phyloP scores from a whole-genome alignment of 768 basidiomycete species.

The Auriscalpium vulgare region DNA sequence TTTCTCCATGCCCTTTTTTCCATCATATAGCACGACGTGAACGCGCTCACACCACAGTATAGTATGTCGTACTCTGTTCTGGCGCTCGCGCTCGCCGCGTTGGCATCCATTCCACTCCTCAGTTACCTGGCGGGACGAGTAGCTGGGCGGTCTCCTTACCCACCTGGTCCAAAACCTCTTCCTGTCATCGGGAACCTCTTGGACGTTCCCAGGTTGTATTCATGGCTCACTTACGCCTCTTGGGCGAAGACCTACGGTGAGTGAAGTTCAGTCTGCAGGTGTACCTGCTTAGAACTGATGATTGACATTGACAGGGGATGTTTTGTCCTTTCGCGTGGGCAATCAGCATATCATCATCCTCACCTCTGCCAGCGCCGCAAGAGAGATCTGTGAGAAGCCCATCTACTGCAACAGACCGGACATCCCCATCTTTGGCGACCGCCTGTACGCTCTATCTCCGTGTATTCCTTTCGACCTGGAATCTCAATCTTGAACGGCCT shows the following conservation, averaged over 20 bases:
- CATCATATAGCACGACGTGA: too few relatives aligned
- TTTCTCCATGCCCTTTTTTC: too few relatives aligned
- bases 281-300: neutral
- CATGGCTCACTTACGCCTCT: neutral
- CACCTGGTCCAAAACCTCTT: constrained; percentile 3
- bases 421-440: neutral
- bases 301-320: neutral
- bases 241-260: constrained; percentile 2
- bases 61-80: too few relatives aligned
- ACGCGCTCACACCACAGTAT: too few relatives aligned
- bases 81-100: too few relatives aligned
- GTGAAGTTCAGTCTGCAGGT: neutral
- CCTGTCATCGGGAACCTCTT: constrained; percentile 5
- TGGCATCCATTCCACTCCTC: too few relatives aligned
- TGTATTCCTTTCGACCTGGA: neutral
- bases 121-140: too few relatives aligned
- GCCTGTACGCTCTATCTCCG: neutral
- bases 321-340: constrained; percentile 1
- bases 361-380: neutral
- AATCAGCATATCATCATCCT: constrained; percentile 1
- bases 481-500: neutral
- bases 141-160: neutral
- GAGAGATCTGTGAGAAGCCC: constrained; percentile 3
- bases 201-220: constrained; percentile 1
- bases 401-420: constrained; percentile 4